These are phyloP conservation scores for Penstemon eatonii DNA, from an alignment of 257 asterid species.

Conservation along the genomic window DNA sequence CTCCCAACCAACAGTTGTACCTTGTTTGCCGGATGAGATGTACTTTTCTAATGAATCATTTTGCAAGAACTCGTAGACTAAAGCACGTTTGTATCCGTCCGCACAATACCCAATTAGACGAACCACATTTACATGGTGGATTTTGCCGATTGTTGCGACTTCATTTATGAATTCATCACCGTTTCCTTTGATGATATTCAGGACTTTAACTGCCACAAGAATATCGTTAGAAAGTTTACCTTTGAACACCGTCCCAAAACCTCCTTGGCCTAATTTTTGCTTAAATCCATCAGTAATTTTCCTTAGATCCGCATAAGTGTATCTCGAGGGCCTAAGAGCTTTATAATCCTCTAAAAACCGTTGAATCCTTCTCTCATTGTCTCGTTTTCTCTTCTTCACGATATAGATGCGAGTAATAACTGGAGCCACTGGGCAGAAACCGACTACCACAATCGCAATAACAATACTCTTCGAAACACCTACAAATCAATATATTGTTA, in stretches of 20 bases:
- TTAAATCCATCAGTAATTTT: conserved; percentile 50
- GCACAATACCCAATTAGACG: conserved; percentile 74
- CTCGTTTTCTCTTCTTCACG: conserved; percentile 35
- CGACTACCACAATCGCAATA: conserved; percentile 35
- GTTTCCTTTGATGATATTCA: conserved; percentile 49
- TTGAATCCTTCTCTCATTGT: conserved; percentile 37
- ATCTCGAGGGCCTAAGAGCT: conserved; percentile 52
- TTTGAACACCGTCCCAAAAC: conserved; percentile 63
- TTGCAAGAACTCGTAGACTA: conserved; percentile 62
- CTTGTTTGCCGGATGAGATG: conserved; percentile 41
- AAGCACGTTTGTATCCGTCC: conserved; percentile 60
- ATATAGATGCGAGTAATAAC: conserved; percentile 27
- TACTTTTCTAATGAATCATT: conserved; percentile 58
- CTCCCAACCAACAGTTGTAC: conserved; percentile 53
- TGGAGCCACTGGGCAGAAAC: conserved; percentile 27
- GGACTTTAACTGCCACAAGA: conserved; percentile 61
- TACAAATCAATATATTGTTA: background rate
- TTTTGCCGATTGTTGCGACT: conserved; percentile 64
- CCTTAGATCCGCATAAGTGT: conserved; percentile 55
- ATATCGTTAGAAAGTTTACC: conserved; percentile 59
- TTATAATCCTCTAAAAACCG: conserved; percentile 30
- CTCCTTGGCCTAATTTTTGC: conserved; percentile 60
- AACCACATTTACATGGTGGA: conserved; percentile 66
- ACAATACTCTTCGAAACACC: conserved; percentile 35
- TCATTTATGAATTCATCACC: conserved; percentile 76